These are phyloP conservation scores for Phytopythium aichiense DNA, from an alignment of 352 stramenopile genomes.

Conservation along the genomic window DNA sequence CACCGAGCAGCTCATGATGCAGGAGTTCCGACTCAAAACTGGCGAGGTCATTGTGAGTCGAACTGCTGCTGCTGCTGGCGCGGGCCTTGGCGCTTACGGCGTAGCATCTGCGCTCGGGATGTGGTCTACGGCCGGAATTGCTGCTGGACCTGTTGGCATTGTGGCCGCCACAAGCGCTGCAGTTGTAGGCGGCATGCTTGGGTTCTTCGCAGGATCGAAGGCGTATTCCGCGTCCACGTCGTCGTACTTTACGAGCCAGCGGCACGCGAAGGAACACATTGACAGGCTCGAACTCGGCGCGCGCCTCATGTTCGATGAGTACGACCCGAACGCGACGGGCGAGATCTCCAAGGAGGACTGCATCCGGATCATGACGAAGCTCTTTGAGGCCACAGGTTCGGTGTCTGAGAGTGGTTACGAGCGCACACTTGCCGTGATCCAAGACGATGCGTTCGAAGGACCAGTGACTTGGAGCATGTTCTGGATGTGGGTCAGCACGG, in stretches of 20 bases:
- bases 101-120: constrained; percentile 65
- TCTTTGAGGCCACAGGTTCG: constrained; percentile 63
- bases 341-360: constrained; percentile 70
- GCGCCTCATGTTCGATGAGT: constrained; percentile 83
- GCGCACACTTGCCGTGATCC: constrained; percentile 44
- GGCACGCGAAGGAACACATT: constrained; percentile 76
- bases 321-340: constrained; percentile 49
- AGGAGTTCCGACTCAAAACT: constrained; percentile 71
- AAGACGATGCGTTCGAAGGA: constrained; percentile 55
- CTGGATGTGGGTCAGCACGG: constrained; percentile 81
- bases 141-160: constrained; percentile 61
- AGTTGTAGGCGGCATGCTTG: constrained; percentile 70
- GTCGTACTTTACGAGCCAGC: constrained; percentile 71
- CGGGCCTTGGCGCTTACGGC: constrained; percentile 67
- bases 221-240: constrained; percentile 66
- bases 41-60: constrained; percentile 73
- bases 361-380: constrained; percentile 65
- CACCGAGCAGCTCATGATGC: constrained; percentile 72
- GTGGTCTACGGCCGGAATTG: constrained; percentile 74
- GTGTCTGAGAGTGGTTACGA: constrained; percentile 65
- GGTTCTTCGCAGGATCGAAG: constrained; percentile 75
- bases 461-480: constrained; percentile 77
- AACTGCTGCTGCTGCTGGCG: constrained; percentile 63
- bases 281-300: constrained; percentile 72
- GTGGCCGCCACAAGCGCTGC: constrained; percentile 69